phyloP scores from a whole-genome alignment of 2,329 filamentous ascomycete species.

The Neoarthrinium moseri region DNA sequence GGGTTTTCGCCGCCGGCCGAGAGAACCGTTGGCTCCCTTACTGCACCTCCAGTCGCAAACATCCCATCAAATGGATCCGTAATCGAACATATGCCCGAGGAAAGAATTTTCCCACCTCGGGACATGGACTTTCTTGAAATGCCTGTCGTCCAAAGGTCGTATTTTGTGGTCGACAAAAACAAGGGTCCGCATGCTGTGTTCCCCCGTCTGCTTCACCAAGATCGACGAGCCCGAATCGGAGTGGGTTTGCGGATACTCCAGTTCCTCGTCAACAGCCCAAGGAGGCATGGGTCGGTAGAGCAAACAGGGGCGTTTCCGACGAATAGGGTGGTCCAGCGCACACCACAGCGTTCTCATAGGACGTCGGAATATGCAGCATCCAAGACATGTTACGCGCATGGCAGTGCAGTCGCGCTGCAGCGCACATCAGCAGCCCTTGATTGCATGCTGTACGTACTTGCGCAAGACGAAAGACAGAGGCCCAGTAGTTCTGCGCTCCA shows the following conservation, averaged over 20 bases:
- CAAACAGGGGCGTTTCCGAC: constrained; percentile 22
- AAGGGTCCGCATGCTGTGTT: constrained; percentile 7
- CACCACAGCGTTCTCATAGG: constrained; percentile 37
- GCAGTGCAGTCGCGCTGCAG: constrained; percentile 40
- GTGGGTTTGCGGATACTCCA: background rate
- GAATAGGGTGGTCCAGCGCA: constrained; percentile 33
- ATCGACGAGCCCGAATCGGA: background rate
- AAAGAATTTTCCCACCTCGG: background rate
- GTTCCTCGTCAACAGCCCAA: constrained; percentile 13
- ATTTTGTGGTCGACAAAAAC: background rate
- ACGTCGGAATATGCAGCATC: constrained; percentile 37
- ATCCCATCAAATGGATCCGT: background rate
- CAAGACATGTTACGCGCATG: constrained; percentile 37
- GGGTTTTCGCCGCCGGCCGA: background rate
- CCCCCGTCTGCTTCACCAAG: background rate
- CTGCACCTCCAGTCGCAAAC: background rate
- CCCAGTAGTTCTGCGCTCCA: constrained; percentile 1
- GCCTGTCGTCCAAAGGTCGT: background rate
- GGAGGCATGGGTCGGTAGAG: constrained; percentile 21
- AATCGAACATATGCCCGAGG: background rate
- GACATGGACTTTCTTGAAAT: background rate
- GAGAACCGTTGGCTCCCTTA: background rate
- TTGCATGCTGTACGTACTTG: background rate
- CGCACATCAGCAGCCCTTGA: background rate
- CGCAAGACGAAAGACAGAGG: background rate